Conservation (phyloP, 2,329 filamentous ascomycete species). For the Dactylellina drechsleri region DNA sequence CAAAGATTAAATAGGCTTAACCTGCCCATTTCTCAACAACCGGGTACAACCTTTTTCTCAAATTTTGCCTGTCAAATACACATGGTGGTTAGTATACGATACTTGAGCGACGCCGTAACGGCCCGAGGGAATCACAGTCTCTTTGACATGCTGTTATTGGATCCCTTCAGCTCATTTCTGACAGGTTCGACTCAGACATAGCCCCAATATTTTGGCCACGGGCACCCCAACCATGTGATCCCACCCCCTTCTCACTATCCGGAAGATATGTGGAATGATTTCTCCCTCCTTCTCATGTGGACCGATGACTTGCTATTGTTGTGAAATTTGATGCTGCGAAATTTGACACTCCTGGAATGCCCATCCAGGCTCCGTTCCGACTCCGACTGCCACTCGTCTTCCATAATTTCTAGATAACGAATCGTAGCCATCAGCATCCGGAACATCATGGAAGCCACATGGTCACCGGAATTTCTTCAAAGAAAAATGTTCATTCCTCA, state of each 20-base stretch:
- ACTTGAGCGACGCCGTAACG: conserved; percentile 47
- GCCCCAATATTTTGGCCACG: conserved; percentile 51
- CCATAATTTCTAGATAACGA: conserved; percentile 29
- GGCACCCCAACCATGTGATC: conserved; percentile 40
- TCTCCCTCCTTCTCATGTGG: not conserved
- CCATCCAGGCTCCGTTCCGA: too few species aligned
- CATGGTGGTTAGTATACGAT: conserved; percentile 18
- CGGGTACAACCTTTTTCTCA: conserved; percentile 8
- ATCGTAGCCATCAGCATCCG: conserved; percentile 20
- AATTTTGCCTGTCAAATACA: conserved; percentile 33
- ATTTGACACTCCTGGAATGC: not conserved
- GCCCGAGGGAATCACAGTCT: conserved; percentile 30
- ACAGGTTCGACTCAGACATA: conserved; percentile 53
- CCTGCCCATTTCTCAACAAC: conserved; percentile 21
- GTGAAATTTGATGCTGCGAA: conserved; percentile 18
- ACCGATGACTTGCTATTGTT: not conserved
- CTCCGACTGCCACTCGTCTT: conserved; percentile 23
- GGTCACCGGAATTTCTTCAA: conserved; percentile 13
- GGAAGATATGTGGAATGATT: conserved; percentile 1
- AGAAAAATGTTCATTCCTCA: too few species aligned
- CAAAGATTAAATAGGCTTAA: conserved; percentile 47
- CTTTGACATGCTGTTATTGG: conserved; percentile 36
- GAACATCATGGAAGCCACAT: conserved; percentile 37
- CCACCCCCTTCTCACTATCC: not conserved
- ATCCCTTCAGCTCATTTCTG: conserved; percentile 54